Conservation (phyloP, 2,329 filamentous ascomycete species). For the Colletotrichum neosansevieriae region DNA sequence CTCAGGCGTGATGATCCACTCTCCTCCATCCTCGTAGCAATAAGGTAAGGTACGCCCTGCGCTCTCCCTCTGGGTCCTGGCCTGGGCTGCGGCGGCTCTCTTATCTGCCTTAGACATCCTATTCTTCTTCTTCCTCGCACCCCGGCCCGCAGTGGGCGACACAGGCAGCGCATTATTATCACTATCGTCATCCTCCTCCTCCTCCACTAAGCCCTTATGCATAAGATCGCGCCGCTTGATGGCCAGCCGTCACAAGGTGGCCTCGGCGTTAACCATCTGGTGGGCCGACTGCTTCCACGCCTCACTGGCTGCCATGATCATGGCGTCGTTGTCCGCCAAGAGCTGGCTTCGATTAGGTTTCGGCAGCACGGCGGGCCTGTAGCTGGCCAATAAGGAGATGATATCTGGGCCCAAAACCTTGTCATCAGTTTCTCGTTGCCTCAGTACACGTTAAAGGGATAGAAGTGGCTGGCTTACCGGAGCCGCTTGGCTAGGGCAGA, state of each 20-base stretch:
- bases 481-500: not conserved
- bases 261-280: not conserved
- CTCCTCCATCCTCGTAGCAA: no score
- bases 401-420: not conserved
- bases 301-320: not conserved
- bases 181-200: not conserved
- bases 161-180: not conserved
- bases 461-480: not conserved
- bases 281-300: not conserved
- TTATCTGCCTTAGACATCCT: not conserved
- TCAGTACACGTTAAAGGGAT: not conserved
- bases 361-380: not conserved
- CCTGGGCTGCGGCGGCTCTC: not conserved
- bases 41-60: no score
- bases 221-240: conserved; percentile 3
- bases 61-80: not conserved
- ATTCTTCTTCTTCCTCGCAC: not conserved
- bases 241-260: not conserved
- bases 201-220: not conserved
- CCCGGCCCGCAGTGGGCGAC: not conserved
- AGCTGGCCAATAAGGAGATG: not conserved
- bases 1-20: no score
- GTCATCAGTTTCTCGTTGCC: not conserved
- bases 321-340: not conserved
- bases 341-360: not conserved